These are phyloP conservation scores for Tympanopsis confertula DNA, from an alignment of 2,329 filamentous ascomycete species.

Conservation along the genomic window DNA sequence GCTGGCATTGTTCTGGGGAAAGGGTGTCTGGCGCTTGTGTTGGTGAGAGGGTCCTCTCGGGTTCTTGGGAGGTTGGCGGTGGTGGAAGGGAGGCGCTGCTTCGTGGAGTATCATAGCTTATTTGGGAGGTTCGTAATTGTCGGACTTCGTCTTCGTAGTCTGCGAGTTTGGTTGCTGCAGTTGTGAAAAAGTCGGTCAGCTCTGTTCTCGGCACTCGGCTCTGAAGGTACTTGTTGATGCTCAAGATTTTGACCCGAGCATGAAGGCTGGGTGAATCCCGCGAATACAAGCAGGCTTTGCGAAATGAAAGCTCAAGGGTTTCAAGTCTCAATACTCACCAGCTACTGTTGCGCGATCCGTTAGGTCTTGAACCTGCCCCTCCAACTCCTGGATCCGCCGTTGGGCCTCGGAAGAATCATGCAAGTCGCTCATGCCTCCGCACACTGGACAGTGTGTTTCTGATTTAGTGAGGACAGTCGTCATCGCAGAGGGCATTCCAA, in stretches of 20 bases:
- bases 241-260: no score
- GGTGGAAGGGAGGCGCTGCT: background rate
- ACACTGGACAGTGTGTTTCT: background rate
- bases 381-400: slow-evolving; percentile 33
- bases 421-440: background rate
- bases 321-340: slow-evolving; percentile 20
- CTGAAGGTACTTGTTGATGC: no score
- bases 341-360: slow-evolving; percentile 37
- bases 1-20: slow-evolving; percentile 9
- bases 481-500: background rate
- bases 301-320: no score
- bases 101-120: slow-evolving; percentile 1
- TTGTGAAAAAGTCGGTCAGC: background rate
- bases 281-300: no score
- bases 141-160: slow-evolving; percentile 53
- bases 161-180: slow-evolving; percentile 39
- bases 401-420: no score
- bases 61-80: background rate
- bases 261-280: no score
- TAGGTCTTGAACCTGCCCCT: slow-evolving; percentile 37
- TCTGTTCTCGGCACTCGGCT: background rate
- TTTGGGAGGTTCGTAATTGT: slow-evolving; percentile 24
- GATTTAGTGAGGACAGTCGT: background rate
- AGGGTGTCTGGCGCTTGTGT: background rate
- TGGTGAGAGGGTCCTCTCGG: background rate